Evolutionary conservation across 169 alveolate genomes (phyloP).

Genomic region (Miamiensis avidus): DNA sequence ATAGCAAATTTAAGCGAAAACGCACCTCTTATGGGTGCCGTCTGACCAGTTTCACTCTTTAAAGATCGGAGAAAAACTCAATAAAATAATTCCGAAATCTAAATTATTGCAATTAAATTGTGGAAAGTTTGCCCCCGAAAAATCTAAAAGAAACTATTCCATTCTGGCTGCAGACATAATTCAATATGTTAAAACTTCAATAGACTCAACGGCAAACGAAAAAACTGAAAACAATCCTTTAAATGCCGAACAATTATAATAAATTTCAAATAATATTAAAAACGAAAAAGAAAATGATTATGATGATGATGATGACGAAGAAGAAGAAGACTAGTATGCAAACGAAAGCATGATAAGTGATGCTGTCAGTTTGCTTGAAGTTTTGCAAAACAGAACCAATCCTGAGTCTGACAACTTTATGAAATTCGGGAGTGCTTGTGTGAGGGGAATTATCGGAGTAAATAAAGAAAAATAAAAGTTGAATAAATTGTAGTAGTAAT

Average conservation of each 20-base stretch:
- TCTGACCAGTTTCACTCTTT: conserved; percentile 11
- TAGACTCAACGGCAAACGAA: background rate
- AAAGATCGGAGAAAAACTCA: conserved; percentile 10
- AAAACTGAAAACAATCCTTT: too few relatives aligned
- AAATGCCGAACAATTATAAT: background rate
- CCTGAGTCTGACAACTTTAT: background rate
- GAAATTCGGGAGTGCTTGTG: background rate
- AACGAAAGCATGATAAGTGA: background rate
- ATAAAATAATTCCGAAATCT: conserved; percentile 19
- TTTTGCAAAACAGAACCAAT: background rate
- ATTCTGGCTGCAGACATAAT: background rate
- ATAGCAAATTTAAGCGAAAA: background rate
- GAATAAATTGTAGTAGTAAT: too few relatives aligned
- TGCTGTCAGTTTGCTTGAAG: background rate
- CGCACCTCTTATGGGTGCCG: conserved; percentile 8
- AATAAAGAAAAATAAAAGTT: too few relatives aligned
- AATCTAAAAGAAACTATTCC: background rate
- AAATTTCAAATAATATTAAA: background rate
- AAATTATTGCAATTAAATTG: conserved; percentile 8
- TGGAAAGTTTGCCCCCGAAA: conserved; percentile 19
- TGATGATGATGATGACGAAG: background rate
- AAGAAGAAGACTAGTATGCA: background rate
- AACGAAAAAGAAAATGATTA: background rate
- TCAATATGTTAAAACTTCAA: too few relatives aligned
- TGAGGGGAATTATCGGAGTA: background rate